A percentile compares a stretch with the other conserved stretches of the same genome.
phyloP scores from a whole-genome alignment of 1,139 yeast species.

The Debaryomycetaceae sp. region DNA sequence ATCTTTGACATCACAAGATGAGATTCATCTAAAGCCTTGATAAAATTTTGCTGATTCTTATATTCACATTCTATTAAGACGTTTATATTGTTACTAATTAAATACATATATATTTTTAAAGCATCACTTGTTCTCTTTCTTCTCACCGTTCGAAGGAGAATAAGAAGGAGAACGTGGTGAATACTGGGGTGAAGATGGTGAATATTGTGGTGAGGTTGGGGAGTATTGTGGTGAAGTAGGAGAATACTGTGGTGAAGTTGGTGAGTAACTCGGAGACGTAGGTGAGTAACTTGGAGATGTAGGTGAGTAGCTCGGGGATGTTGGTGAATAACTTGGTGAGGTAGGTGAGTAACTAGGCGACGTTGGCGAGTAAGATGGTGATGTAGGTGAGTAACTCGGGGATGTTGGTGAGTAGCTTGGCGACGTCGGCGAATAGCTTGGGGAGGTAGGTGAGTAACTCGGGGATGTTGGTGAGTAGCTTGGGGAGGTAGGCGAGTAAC shows the following conservation, averaged over 20 bases:
- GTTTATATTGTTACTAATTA: not conserved
- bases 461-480: slow-evolving; percentile 69
- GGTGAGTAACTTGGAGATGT: slow-evolving; percentile 62
- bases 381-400: slow-evolving; percentile 58
- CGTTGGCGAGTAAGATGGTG: slow-evolving; percentile 62
- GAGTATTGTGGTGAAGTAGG: slow-evolving; percentile 63
- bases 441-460: slow-evolving; percentile 68
- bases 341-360: slow-evolving; percentile 67
- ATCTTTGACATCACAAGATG: not conserved
- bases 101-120: not conserved
- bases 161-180: slow-evolving; percentile 50
- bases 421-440: slow-evolving; percentile 71
- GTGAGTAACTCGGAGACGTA: slow-evolving; percentile 56
- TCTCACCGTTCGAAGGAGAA: slow-evolving; percentile 16
- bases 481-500: slow-evolving; percentile 74
- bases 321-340: slow-evolving; percentile 55
- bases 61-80: slow-evolving; percentile 1
- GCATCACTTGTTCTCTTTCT: slow-evolving; percentile 1
- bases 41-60: not conserved
- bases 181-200: slow-evolving; percentile 54
- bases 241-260: slow-evolving; percentile 56
- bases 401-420: slow-evolving; percentile 55
- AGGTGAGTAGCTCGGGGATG: slow-evolving; percentile 41
- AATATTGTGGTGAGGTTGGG: slow-evolving; percentile 55
- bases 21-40: not conserved